Evolutionary conservation across 139 green algal species (phyloP).

Genomic region (Chlorella sorokiniana): DNA sequence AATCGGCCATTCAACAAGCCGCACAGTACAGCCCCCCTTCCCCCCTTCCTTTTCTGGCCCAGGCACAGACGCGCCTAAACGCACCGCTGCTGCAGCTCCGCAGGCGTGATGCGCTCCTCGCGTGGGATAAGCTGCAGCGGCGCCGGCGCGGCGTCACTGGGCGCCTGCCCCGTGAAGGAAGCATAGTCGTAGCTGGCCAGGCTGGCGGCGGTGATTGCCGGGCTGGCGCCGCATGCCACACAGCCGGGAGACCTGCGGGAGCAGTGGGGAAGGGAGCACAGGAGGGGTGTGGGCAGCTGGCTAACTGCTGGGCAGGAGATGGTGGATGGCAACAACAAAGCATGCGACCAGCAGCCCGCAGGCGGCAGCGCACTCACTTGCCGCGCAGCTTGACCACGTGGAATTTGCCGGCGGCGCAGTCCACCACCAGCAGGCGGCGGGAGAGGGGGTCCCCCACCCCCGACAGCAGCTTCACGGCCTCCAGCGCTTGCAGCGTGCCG

Average conservation of each 20-base stretch:
- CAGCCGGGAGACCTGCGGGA: constrained; percentile 53
- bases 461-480: constrained; percentile 89
- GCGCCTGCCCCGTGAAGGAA: constrained; percentile 73
- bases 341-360: no score
- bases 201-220: constrained; percentile 57
- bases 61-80: neutral
- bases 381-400: constrained; percentile 74
- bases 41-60: neutral
- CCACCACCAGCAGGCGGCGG: constrained; percentile 74
- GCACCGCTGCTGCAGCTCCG: constrained; percentile 31
- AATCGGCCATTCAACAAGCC: constrained; percentile 21
- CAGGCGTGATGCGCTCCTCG: constrained; percentile 48
- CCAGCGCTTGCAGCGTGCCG: constrained; percentile 85
- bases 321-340: no score
- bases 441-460: constrained; percentile 67
- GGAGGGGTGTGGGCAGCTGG: no score
- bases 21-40: neutral
- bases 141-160: constrained; percentile 55
- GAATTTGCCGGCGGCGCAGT: constrained; percentile 71
- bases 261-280: no score
- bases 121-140: constrained; percentile 52
- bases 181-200: constrained; percentile 78
- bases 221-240: constrained; percentile 63
- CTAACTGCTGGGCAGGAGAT: no score
- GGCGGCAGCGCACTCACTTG: constrained; percentile 28